Evolutionary conservation across 2,329 filamentous ascomycete species (phyloP).

Genomic region (Cryoendolithus antarcticus): DNA sequence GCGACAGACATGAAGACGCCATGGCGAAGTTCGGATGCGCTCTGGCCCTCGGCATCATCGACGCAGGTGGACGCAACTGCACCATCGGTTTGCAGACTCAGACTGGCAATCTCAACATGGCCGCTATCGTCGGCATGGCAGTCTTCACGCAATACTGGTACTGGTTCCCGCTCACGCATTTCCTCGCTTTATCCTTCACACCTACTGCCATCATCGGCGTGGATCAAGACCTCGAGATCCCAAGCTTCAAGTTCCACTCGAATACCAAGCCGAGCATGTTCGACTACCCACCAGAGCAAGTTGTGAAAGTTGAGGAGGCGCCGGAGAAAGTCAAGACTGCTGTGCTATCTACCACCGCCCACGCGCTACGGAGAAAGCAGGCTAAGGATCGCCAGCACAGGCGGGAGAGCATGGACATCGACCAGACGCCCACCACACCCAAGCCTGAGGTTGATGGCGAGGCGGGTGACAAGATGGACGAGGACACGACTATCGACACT

Average conservation of each 20-base stretch:
- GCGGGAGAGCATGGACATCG: constrained; percentile 90
- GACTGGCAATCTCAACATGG: constrained; percentile 97
- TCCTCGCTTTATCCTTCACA: constrained; percentile 90
- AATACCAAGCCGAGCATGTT: constrained; percentile 90
- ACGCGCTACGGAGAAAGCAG: constrained; percentile 87
- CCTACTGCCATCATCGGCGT: constrained; percentile 92
- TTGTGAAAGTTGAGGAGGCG: constrained; percentile 87
- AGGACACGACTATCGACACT: constrained; percentile 30
- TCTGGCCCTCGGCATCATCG: constrained; percentile 89
- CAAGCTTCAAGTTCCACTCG: constrained; percentile 90
- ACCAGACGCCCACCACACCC: constrained; percentile 63
- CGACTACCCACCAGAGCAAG: constrained; percentile 93
- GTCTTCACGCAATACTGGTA: constrained; percentile 99
- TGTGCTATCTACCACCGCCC: constrained; percentile 88
- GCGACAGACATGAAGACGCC: constrained; percentile 92
- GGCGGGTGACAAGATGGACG: constrained; percentile 70
- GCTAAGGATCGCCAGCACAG: constrained; percentile 86
- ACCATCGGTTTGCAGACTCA: constrained; percentile 96
- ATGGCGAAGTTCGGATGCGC: constrained; percentile 99
- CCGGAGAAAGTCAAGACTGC: constrained; percentile 91
- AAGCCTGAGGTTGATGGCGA: constrained; percentile 47
- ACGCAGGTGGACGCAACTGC: constrained; percentile 95
- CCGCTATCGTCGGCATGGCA: constrained; percentile 92
- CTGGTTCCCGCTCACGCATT: constrained; percentile 98
- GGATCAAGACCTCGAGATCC: constrained; percentile 85